phyloP scores from a whole-genome alignment of 2,329 filamentous ascomycete genomes.

The Bertia moriformis region DNA sequence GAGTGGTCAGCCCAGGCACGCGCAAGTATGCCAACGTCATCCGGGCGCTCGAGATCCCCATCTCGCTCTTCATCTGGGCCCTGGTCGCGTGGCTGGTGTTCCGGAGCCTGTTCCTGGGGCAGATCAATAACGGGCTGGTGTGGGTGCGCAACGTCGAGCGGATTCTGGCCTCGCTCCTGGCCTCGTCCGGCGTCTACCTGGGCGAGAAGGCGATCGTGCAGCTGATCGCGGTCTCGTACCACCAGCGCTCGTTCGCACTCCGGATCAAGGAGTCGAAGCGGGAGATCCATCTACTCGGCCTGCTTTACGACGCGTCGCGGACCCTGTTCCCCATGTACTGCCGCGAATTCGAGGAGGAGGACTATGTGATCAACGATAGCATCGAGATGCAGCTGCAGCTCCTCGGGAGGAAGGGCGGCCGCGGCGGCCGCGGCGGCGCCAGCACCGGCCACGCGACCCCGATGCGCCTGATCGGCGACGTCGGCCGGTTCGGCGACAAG shows the following conservation, averaged over 20 bases:
- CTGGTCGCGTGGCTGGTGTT: conserved; percentile 49
- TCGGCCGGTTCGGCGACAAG: conserved; percentile 78
- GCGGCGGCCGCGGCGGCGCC: conserved; percentile 19
- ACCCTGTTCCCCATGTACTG: conserved; percentile 86
- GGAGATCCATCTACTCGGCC: conserved; percentile 64
- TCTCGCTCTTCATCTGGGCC: conserved; percentile 58
- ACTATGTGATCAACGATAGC: conserved; percentile 79
- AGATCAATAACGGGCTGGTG: conserved; percentile 16
- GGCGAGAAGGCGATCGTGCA: conserved; percentile 69
- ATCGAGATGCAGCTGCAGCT: conserved; percentile 54
- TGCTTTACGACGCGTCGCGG: conserved; percentile 82
- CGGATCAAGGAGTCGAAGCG: conserved; percentile 82
- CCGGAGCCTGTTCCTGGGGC: conserved; percentile 30
- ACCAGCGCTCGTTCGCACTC: conserved; percentile 68
- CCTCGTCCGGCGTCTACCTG: conserved; percentile 57
- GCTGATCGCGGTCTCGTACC: conserved; percentile 72
- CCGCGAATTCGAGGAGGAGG: conserved; percentile 77
- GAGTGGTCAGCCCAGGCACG: conserved; percentile 55
- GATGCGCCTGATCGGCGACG: conserved; percentile 61
- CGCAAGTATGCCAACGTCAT: conserved; percentile 57
- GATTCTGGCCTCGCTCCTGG: conserved; percentile 51
- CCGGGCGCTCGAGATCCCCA: conserved; percentile 45
- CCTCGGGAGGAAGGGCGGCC: conserved; percentile 27
- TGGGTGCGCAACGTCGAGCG: conserved; percentile 47
- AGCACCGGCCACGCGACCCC: conserved; percentile 55